Evolutionary conservation across 148 eudicot species (phyloP), one percentile per base, ranked within the genome.

Genomic region (Chenopodium quinoa): DNA sequence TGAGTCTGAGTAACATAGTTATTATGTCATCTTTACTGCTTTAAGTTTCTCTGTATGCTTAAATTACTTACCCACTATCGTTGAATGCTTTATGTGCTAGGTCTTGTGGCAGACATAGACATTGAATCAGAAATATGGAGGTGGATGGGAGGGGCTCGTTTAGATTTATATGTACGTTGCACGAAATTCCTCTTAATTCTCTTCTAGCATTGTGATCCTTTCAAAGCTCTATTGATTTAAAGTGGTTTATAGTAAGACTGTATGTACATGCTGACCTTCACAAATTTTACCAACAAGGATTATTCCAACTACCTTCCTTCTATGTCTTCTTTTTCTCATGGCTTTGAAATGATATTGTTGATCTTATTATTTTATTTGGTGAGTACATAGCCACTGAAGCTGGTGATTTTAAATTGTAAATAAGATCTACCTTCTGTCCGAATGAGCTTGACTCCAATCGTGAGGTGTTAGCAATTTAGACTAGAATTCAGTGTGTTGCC

Each of bases 141-240:
- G 86, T 96, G 97, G 97, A 91, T 96, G 98, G 99, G 99, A 70
- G 90, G 92, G 88, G 93, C 93, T 84, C 98, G 98, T 34, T 25
- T 93, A 23, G 98, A 96, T 78, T 77, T 92, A 82, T 96, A 96
- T 87, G 99, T 93, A 86, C 86, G 97, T 83, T 70, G 0, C 46
- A 23, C 52, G 8, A n/a, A 52, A 37, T 31, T 34, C 29, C 56
- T 74, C 7, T 16, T 14, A 25, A 19, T 74, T 47, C 48, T 16
- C 25, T 84, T 16, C 27, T 46, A 4, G 76, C 76, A 46, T 73
- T 44, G 23, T 40, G 74, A 56, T n/a, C 8, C 12, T n/a, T 29
- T 31, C 44, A 68, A 31, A 32, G 9, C 17, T 68, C 40, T 29
- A 31, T 29, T 68, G 20, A 12, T 29, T 31, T 3, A 27, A 29